Evolutionary conservation across 2,329 filamentous ascomycete species (phyloP).

Genomic region (Trichoderma afroharzianum): DNA sequence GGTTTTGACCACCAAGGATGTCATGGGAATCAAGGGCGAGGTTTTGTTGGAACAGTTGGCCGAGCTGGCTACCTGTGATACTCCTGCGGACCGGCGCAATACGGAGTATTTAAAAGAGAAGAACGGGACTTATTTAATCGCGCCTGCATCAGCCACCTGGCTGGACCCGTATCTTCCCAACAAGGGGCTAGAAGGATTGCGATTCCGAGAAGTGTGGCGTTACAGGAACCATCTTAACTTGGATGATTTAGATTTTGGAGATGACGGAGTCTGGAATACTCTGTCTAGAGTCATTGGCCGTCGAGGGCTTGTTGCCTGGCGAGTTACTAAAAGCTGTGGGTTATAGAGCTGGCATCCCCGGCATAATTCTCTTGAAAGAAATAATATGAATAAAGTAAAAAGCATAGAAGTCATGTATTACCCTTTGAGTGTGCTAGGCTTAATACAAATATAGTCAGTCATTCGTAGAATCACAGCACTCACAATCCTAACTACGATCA

Average conservation of each 20-base stretch:
- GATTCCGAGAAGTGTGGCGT: conserved; percentile 68
- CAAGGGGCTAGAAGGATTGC: conserved; percentile 56
- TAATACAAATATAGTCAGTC: neutral
- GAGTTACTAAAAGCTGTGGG: conserved; percentile 59
- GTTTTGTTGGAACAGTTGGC: conserved; percentile 57
- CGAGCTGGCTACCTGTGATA: conserved; percentile 60
- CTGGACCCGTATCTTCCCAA: conserved; percentile 61
- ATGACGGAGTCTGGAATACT: conserved; percentile 72
- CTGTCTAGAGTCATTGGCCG: conserved; percentile 63
- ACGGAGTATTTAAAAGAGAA: conserved; percentile 57
- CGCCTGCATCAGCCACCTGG: conserved; percentile 68
- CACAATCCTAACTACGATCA: neutral
- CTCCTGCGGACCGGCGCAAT: conserved; percentile 52
- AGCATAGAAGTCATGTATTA: neutral
- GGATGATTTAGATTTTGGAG: conserved; percentile 75
- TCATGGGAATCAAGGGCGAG: conserved; percentile 67
- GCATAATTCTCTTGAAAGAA: neutral
- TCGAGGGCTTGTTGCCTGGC: conserved; percentile 59
- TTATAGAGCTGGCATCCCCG: neutral
- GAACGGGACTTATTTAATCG: conserved; percentile 66
- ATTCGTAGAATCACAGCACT: neutral
- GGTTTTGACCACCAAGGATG: conserved; percentile 64
- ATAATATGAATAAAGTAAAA: neutral
- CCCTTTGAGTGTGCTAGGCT: too few species aligned
- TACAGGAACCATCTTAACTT: conserved; percentile 67